Evolutionary conservation across 2,329 filamentous ascomycete species (phyloP), one percentile per base, ranked within the genome.

Genomic region (Davidsoniella neocaledoniae): DNA sequence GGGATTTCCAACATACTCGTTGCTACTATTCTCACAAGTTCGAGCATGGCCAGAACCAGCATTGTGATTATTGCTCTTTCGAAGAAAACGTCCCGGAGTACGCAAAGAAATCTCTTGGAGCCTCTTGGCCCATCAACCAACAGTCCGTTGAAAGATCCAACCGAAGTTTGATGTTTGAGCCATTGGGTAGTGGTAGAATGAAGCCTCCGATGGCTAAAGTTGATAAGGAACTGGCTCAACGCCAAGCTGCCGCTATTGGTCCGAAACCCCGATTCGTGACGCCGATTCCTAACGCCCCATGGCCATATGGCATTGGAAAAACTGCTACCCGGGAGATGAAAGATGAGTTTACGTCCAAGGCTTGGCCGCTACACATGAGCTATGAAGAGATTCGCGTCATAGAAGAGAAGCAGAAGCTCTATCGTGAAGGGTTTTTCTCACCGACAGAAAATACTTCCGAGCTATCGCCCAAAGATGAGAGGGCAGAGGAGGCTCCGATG

Each of bases 221-320:
- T 33, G 29, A 33, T 33, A 9, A 9, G 29, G 29, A 33, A 4
- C 29, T 33, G 29, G 29, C 12, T 33, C 29, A 33, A 10, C 12
- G 12, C 8, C 29, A 33, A 33, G 29, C 12, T 33, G 29, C 29
- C 12, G 29, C 8, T 5, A 33, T 33, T 41, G 19, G 44, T 17
- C n/a, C 23, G 9, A 48, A 59, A 61, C 19, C 57, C 56, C 53
- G 57, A 58, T 33, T 29, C 53, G 56, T 26, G 23, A 52, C 48
- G 26, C 55, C 52, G 23, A 50, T 37, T 41, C 52, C 36, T 37
- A 16, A 12, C 19, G 40, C 54, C 56, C 48, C 56, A 54, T 53
- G 53, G 55, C 52, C 44, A 54, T 47, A 50, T 48, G 40, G 43
- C 50, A 33, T 48, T 16, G 50, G 46, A 17, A 42, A 48, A 21